These are phyloP conservation scores for Alternaria arbusti DNA, from an alignment of 2,329 filamentous ascomycete species.

Conservation along the genomic window DNA sequence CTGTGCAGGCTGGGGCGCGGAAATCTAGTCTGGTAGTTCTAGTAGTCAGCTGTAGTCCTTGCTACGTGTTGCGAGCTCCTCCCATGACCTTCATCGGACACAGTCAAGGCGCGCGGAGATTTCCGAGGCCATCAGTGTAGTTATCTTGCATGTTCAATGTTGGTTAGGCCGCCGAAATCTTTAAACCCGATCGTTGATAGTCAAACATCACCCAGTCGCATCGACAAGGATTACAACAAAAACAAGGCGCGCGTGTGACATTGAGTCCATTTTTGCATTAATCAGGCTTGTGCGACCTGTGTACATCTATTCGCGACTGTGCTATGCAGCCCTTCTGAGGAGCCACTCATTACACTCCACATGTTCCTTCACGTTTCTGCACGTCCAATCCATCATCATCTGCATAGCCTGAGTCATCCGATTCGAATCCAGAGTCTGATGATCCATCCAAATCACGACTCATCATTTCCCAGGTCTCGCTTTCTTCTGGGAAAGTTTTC, in stretches of 20 bases:
- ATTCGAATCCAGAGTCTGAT: background rate
- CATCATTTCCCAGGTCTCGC: background rate
- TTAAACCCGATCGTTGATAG: background rate
- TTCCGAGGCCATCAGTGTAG: background rate
- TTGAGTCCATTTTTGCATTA: background rate
- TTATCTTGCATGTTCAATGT: background rate
- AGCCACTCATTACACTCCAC: background rate
- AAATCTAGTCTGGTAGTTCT: background rate
- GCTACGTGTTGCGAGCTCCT: background rate
- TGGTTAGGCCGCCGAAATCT: background rate
- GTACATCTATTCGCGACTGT: background rate
- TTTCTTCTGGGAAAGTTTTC: background rate
- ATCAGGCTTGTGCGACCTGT: slow-evolving; percentile 1
- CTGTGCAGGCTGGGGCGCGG: background rate
- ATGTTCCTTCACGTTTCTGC: background rate
- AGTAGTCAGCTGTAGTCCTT: background rate
- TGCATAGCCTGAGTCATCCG: background rate
- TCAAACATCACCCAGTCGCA: background rate
- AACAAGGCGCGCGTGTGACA: slow-evolving; percentile 1
- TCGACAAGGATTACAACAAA: slow-evolving; percentile 1
- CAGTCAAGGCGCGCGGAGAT: background rate
- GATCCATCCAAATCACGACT: background rate
- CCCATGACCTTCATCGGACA: background rate
- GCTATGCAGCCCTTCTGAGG: background rate
- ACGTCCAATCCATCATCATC: background rate